A percentile compares a stretch with the other conserved stretches of the same genome.
phyloP scores from a whole-genome alignment of 768 basidiomycete genomes.

The Suillus fuscotomentosus region DNA sequence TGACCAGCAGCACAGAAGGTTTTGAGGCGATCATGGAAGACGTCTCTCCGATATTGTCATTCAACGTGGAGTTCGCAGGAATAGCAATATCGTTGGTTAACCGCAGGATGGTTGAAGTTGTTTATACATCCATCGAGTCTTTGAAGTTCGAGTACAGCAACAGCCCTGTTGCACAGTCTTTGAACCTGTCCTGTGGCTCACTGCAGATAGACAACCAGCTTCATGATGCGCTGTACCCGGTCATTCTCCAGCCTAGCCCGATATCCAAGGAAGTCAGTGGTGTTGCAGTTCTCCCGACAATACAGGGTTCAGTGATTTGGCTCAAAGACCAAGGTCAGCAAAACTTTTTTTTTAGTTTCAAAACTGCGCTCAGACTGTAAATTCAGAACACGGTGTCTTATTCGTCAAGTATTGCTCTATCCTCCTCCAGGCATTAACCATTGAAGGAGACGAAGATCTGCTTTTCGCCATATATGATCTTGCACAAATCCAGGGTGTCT shows the following conservation, averaged over 20 bases:
- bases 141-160: slow-evolving; percentile 85
- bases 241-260: slow-evolving; percentile 92
- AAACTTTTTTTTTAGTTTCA: background rate
- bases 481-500: slow-evolving; percentile 84
- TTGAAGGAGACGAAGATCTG: slow-evolving; percentile 97
- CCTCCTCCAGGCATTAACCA: slow-evolving; percentile 88
- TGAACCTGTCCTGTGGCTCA: slow-evolving; percentile 79
- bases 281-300: slow-evolving; percentile 74
- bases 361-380: background rate
- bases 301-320: slow-evolving; percentile 86
- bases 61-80: slow-evolving; percentile 80
- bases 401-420: slow-evolving; percentile 98
- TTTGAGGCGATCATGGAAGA: slow-evolving; percentile 88
- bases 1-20: slow-evolving; percentile 65
- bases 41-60: slow-evolving; percentile 57
- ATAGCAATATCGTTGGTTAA: slow-evolving; percentile 93
- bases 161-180: slow-evolving; percentile 74
- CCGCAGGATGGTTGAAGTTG: slow-evolving; percentile 80
- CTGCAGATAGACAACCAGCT: slow-evolving; percentile 97
- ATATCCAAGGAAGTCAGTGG: slow-evolving; percentile 73
- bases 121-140: slow-evolving; percentile 78
- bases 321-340: slow-evolving; percentile 86
- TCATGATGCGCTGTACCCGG: slow-evolving; percentile 93
- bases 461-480: slow-evolving; percentile 91
- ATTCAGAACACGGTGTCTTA: slow-evolving; percentile 91